Conservation (phyloP, 805 yeast genomes). For the Metschnikowia baotianmanensis region DNA sequence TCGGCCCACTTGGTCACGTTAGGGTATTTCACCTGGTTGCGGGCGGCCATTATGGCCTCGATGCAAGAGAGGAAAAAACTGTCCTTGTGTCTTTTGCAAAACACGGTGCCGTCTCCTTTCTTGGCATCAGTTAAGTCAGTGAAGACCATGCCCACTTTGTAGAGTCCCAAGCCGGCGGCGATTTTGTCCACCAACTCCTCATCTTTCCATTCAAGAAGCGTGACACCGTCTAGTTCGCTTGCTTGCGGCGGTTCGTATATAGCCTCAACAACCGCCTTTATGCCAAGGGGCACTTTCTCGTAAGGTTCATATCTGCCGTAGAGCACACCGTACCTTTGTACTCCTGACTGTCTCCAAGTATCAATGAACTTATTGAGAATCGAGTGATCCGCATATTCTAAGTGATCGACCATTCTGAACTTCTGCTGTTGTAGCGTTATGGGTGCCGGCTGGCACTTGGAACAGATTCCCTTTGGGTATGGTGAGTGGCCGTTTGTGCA, state of each 20-base stretch:
- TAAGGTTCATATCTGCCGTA: constrained; percentile 79
- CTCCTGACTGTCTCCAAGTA: constrained; percentile 85
- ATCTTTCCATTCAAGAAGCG: constrained; percentile 55
- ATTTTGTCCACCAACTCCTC: constrained; percentile 51
- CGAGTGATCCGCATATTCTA: constrained; percentile 75
- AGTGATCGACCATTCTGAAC: constrained; percentile 96
- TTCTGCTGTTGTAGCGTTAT: constrained; percentile 86
- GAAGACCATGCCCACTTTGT: constrained; percentile 78
- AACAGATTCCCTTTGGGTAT: constrained; percentile 93
- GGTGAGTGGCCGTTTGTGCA: constrained; percentile 86
- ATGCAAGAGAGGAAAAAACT: constrained; percentile 87
- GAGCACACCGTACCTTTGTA: constrained; percentile 82
- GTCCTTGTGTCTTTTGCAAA: constrained; percentile 89
- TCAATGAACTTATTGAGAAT: constrained; percentile 83
- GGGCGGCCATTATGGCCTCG: constrained; percentile 81
- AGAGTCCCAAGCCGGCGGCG: constrained; percentile 59
- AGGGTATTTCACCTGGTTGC: constrained; percentile 65
- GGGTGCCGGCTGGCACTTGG: constrained; percentile 95
- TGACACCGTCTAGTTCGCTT: constrained; percentile 82
- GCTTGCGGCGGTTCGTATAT: constrained; percentile 91
- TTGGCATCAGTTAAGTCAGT: constrained; percentile 92
- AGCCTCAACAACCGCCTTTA: constrained; percentile 90
- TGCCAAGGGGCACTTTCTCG: constrained; percentile 85
- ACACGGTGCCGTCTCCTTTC: constrained; percentile 79
- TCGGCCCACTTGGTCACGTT: constrained; percentile 63